Conservation (phyloP, 257 asterid genomes). For the Mentha longifolia region DNA sequence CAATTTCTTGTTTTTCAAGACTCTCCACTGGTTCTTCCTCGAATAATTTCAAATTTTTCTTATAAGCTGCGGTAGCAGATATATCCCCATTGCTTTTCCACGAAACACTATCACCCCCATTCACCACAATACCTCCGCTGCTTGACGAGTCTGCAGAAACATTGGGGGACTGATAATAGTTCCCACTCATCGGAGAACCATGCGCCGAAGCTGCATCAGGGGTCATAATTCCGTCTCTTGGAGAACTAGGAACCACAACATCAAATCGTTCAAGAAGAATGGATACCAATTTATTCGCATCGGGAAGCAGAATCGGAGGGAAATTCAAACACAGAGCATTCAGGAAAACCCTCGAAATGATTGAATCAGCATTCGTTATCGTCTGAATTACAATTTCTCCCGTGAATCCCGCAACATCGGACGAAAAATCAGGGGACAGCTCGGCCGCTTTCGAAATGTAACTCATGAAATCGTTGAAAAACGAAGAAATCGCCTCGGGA, state of each 20-base stretch:
- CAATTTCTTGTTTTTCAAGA: conserved; percentile 82
- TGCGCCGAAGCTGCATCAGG: conserved; percentile 56
- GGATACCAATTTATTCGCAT: conserved; percentile 68
- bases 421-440: conserved; percentile 59
- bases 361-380: conserved; percentile 45
- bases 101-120: conserved; percentile 55
- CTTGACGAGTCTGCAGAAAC: conserved; percentile 48
- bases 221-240: conserved; percentile 45
- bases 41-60: conserved; percentile 54
- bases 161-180: conserved; percentile 55
- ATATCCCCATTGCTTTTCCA: conserved; percentile 78
- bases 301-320: conserved; percentile 72
- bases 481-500: conserved; percentile 60
- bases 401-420: conserved; percentile 76
- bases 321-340: conserved; percentile 66
- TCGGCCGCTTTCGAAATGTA: conserved; percentile 68
- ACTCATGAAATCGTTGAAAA: conserved; percentile 61
- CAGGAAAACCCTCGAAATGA: conserved; percentile 59
- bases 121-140: conserved; percentile 44
- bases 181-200: conserved; percentile 62
- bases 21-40: conserved; percentile 78
- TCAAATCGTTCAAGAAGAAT: conserved; percentile 74
- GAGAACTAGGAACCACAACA: conserved; percentile 55
- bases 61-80: conserved; percentile 45
- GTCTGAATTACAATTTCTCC: conserved; percentile 74